Conservation (phyloP, 768 basidiomycete species). For the Auriculariales sp. region DNA sequence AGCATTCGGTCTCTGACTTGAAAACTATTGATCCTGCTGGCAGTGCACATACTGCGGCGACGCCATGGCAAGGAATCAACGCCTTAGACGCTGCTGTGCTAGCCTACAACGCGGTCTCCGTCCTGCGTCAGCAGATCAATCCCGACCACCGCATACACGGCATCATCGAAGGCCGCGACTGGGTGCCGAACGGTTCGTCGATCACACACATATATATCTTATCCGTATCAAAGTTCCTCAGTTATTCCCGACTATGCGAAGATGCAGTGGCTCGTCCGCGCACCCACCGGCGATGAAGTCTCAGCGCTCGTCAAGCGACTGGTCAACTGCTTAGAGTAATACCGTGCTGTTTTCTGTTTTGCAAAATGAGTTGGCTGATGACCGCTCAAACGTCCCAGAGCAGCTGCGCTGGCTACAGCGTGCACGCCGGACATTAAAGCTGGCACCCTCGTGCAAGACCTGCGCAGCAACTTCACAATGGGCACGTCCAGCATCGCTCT, state of each 20-base stretch:
- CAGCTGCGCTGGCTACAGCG: constrained; percentile 43
- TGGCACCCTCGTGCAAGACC: constrained; percentile 33
- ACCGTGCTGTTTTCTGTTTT: constrained; percentile 4
- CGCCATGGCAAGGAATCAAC: constrained; percentile 80
- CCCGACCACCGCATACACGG: constrained; percentile 73
- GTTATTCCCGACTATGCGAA: constrained; percentile 76
- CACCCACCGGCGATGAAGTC: constrained; percentile 47
- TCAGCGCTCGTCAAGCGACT: constrained; percentile 41
- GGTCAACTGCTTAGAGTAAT: constrained; percentile 60
- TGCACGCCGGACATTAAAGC: constrained; percentile 30
- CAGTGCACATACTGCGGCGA: constrained; percentile 65
- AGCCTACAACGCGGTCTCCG: constrained; percentile 65
- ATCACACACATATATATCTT: neutral
- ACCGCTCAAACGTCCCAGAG: constrained; percentile 34
- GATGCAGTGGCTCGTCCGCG: constrained; percentile 58
- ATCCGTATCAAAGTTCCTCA: constrained; percentile 14
- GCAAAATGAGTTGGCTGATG: constrained; percentile 7
- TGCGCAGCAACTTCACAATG: constrained; percentile 43
- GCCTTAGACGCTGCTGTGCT: constrained; percentile 81
- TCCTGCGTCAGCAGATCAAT: constrained; percentile 75
- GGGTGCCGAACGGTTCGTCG: constrained; percentile 50
- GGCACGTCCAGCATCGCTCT: constrained; percentile 21
- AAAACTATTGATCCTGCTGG: no score
- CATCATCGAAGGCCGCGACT: constrained; percentile 52
- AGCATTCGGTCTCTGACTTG: no score